These are phyloP conservation scores for Colletotrichum noveboracense DNA, from an alignment of 2,329 filamentous ascomycete genomes.

Conservation along the genomic window DNA sequence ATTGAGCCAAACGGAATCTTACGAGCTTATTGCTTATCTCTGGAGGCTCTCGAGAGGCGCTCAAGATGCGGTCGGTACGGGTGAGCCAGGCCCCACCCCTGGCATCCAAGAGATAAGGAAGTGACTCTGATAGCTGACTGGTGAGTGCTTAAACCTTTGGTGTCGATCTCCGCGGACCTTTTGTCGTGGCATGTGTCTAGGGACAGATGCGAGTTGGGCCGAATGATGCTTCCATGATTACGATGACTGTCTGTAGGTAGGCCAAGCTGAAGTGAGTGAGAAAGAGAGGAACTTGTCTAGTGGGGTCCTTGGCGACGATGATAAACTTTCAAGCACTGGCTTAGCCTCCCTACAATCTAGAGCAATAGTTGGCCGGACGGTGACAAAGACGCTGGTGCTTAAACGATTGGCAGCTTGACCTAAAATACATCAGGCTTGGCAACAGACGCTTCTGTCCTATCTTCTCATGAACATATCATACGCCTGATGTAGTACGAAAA, in stretches of 20 bases:
- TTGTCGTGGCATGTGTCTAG: neutral
- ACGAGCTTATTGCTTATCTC: slow-evolving; percentile 22
- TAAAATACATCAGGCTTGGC: neutral
- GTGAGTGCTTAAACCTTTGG: slow-evolving; percentile 1
- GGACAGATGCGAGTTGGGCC: neutral
- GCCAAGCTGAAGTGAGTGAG: neutral
- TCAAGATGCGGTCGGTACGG: slow-evolving; percentile 15
- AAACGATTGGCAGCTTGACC: neutral
- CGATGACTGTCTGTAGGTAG: neutral
- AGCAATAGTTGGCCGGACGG: neutral
- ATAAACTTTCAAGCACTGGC: neutral
- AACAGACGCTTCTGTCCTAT: neutral
- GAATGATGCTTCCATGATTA: neutral
- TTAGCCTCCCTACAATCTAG: neutral
- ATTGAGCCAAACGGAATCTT: slow-evolving; percentile 13
- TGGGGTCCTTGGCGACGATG: neutral
- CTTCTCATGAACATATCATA: neutral
- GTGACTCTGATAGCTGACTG: slow-evolving; percentile 12
- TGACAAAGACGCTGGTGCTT: neutral
- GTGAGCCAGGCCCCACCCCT: slow-evolving; percentile 19
- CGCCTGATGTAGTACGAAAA: neutral
- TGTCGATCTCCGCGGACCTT: slow-evolving; percentile 13
- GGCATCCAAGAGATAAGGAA: slow-evolving; percentile 21
- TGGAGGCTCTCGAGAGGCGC: slow-evolving; percentile 8
- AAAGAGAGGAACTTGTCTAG: neutral